These are phyloP conservation scores for Tulasnella sp. DNA, from an alignment of 768 basidiomycete species.

Conservation along the genomic window DNA sequence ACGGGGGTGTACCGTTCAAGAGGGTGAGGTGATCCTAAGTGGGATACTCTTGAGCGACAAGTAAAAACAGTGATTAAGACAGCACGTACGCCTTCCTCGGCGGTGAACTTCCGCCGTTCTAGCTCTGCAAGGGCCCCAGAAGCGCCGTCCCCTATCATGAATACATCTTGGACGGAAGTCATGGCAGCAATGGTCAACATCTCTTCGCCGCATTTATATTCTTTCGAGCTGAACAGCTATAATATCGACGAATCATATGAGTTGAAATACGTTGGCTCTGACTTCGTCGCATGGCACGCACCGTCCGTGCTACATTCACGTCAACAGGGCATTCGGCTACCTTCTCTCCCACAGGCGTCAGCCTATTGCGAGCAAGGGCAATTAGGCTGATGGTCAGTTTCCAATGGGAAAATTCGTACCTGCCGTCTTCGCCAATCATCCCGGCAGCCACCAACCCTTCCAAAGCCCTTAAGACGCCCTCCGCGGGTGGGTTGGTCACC, in stretches of 20 bases:
- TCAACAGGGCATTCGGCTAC: constrained; percentile 94
- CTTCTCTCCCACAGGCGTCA: constrained; percentile 67
- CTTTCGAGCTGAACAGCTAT: constrained; percentile 77
- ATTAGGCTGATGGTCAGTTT: not conserved
- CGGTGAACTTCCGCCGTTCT: constrained; percentile 90
- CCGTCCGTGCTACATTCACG: constrained; percentile 88
- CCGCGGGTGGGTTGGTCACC: constrained; percentile 78
- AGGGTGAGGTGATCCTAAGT: constrained; percentile 79
- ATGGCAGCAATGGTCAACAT: constrained; percentile 94
- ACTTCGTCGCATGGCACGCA: constrained; percentile 30
- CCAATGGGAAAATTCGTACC: constrained; percentile 20
- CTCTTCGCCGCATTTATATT: constrained; percentile 86
- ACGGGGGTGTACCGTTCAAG: constrained; percentile 56
- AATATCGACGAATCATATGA: not conserved
- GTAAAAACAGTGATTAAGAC: not conserved
- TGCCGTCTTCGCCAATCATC: constrained; percentile 74
- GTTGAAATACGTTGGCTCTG: not conserved
- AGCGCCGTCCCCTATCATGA: constrained; percentile 70
- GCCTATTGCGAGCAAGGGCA: constrained; percentile 14
- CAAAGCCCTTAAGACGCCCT: constrained; percentile 72
- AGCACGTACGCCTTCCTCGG: constrained; percentile 81
- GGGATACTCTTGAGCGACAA: constrained; percentile 14
- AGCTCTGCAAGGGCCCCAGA: constrained; percentile 80
- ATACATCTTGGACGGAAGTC: constrained; percentile 90
- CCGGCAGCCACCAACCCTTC: constrained; percentile 72